Conservation (phyloP, 345 rosid species). For the Jatropha curcas region DNA sequence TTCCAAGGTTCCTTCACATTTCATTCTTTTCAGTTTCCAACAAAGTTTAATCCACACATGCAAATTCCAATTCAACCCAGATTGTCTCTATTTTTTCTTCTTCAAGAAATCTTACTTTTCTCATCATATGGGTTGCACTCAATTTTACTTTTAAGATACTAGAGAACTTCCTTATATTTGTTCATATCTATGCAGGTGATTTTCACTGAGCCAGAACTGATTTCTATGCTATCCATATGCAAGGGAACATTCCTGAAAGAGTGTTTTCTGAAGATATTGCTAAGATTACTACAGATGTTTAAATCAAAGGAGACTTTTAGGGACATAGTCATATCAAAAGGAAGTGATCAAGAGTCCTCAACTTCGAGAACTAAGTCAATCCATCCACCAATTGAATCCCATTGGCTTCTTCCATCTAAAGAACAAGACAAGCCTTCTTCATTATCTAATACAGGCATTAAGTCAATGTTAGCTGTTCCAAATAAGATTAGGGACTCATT, state of each 20-base stretch:
- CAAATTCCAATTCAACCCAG: neutral
- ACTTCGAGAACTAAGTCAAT: slow-evolving; percentile 16
- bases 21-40: too few relatives aligned
- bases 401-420: slow-evolving; percentile 34
- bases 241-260: neutral
- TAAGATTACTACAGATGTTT: slow-evolving; percentile 27
- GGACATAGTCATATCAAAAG: slow-evolving; percentile 35
- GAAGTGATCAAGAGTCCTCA: slow-evolving; percentile 23
- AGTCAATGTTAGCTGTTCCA: slow-evolving; percentile 32
- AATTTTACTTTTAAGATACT: neutral
- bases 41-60: too few relatives aligned
- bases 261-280: neutral
- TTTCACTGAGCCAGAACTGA: too few relatives aligned
- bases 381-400: slow-evolving; percentile 40
- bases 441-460: slow-evolving; percentile 26
- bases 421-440: slow-evolving; percentile 21
- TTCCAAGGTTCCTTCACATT: neutral
- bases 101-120: neutral
- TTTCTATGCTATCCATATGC: neutral
- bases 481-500: slow-evolving; percentile 39
- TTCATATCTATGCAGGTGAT: too few relatives aligned
- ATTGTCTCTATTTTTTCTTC: neutral
- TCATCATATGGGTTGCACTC: neutral
- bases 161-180: too few relatives aligned
- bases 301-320: slow-evolving; percentile 21